phyloP scores from a whole-genome alignment of 345 rosid species.

The Eucalyptus cloeziana region DNA sequence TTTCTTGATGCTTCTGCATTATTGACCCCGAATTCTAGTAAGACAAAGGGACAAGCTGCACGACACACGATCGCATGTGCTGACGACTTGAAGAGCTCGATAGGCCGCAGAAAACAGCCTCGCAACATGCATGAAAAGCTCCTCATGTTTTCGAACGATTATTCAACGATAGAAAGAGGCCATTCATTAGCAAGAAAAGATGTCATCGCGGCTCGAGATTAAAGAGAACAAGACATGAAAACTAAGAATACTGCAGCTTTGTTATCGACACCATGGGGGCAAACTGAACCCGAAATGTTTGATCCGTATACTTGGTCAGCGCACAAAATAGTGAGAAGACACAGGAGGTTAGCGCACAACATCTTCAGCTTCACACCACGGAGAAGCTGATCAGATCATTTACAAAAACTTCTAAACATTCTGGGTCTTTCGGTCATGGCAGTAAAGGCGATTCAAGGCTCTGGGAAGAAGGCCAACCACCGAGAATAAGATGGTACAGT shows the following conservation, averaged over 20 bases:
- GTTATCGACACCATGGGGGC: not conserved
- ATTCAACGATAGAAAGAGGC: not conserved
- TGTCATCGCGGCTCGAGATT: not conserved
- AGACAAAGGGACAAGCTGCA: not conserved
- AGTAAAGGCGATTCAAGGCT: not conserved
- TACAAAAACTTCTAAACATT: not conserved
- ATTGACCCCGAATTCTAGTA: not conserved
- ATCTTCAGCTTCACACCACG: not conserved
- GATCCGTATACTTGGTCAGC: not conserved
- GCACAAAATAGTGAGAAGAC: not conserved
- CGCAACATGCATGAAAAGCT: not conserved
- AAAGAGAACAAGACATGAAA: not conserved
- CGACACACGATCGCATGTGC: not conserved
- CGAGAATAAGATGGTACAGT: not conserved
- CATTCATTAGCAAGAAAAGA: not conserved
- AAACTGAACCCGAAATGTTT: not conserved
- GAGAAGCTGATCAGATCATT: not conserved
- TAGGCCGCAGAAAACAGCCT: not conserved
- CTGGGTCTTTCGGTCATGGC: not conserved
- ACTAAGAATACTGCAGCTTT: not conserved
- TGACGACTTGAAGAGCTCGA: not conserved
- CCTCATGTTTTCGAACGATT: not conserved
- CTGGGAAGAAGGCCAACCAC: not conserved
- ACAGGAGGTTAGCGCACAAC: not conserved
- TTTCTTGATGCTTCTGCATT: not conserved